Percentiles rank a stretch among this genome's conserved stretches.
Conservation (phyloP, 805 yeast species). For the Candida caryicola region DNA sequence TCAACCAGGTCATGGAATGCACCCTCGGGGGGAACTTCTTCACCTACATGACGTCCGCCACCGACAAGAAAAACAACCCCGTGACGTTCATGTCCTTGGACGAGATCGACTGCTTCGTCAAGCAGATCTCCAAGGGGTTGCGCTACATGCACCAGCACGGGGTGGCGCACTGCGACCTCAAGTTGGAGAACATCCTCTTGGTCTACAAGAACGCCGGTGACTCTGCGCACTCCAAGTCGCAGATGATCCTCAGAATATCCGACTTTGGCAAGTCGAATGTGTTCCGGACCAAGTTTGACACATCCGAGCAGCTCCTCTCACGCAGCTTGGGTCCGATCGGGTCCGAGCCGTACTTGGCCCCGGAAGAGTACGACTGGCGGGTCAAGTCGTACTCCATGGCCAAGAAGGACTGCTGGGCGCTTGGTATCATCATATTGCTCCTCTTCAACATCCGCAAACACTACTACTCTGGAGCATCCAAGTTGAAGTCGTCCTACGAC, state of each 20-base stretch:
- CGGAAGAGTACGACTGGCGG: conserved; percentile 63
- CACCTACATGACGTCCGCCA: conserved; percentile 21
- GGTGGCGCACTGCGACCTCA: conserved; percentile 89
- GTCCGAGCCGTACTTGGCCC: conserved; percentile 88
- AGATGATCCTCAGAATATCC: conserved; percentile 33
- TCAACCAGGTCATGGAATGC: conserved; percentile 40
- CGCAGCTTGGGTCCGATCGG: conserved; percentile 74
- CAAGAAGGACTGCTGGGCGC: conserved; percentile 84
- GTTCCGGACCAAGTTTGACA: conserved; percentile 87
- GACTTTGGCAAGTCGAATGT: conserved; percentile 94
- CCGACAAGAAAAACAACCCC: conserved; percentile 6
- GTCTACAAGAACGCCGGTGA: conserved; percentile 33
- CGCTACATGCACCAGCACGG: conserved; percentile 87
- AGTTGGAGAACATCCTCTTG: conserved; percentile 80
- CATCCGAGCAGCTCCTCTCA: conserved; percentile 40
- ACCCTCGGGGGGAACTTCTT: conserved; percentile 37
- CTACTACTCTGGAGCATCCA: conserved; percentile 31
- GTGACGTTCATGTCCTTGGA: conserved; percentile 23
- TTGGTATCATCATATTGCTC: conserved; percentile 52
- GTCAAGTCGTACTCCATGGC: conserved; percentile 62
- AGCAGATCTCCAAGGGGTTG: conserved; percentile 80
- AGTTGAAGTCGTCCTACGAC: conserved; percentile 58
- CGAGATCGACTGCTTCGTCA: conserved; percentile 88
- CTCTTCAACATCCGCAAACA: conserved; percentile 30
- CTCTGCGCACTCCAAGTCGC: conserved; percentile 3